Evolutionary conservation across 192 early-diverging fungal species (phyloP), one percentile per base, ranked within the genome.

Genomic region (Obelidium mucronatum): DNA sequence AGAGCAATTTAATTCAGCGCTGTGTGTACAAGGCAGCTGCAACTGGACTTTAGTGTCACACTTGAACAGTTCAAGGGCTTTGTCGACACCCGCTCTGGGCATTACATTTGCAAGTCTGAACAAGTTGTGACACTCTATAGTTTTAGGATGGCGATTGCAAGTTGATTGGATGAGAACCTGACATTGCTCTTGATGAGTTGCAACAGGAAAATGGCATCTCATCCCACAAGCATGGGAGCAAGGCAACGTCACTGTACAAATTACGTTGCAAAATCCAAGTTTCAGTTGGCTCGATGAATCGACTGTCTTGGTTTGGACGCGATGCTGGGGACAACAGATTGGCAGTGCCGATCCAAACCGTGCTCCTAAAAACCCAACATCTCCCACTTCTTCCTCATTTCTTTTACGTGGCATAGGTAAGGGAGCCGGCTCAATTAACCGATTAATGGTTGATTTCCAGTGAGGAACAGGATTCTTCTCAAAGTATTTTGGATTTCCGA

Each of bases 401-500:
- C 79, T 75, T 3, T 11, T 22, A 40, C 69, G 53, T n/a, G 53
- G 33, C 6, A 39, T 34, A 26, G 24, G 13, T 22, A 72, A 17
- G 3, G 66, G 77, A 40, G 67, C 66, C 17, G 75, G 74, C 34
- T 68, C 35, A 52, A 40, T 63, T 28, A 80, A 61, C 5, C 39
- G 76, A 30, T 65, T 44, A 22, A 80, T 71, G 22, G 79, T 80
- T 54, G 53, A 78, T 31, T 34, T 42, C 78, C 80, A 81, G 58
- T 81, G 80, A 39, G 22, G 37, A 6, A 73, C 58, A n/a, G 53
- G 37, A 35, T 81, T 77, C 24, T 67, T 76, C 22, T 74, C 77
- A 64, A 81, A 81, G 51, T 81, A 81, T 22, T 15, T 56, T 19
- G 40, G 40, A 58, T 81, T 81, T 30, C 78, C 80, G 34, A 81